Base-by-base conservation (phyloP, 208 protist species). In the Crithidia fasciculata region DNA sequence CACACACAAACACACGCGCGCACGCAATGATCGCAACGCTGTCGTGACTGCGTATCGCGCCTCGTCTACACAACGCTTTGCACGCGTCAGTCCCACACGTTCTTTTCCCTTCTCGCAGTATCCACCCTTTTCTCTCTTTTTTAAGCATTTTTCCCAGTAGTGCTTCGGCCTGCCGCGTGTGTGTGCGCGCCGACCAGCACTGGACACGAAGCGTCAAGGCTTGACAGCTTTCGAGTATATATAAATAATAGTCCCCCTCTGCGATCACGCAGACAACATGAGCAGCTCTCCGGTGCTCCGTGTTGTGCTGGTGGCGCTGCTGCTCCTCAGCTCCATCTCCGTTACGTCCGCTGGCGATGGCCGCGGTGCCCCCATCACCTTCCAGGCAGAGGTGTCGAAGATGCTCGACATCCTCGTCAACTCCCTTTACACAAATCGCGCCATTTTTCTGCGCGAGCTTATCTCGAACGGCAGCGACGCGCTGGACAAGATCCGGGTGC, bases 381-480 rank as follows among this genome's bases (percentile, higher is more conserved):
- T 99, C 82, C 88, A 99, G 81, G 96, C 98, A 5, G 97, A 99
- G 81, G 97, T 99, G 9, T 96, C 89, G 44, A 96, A 98, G 84
- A 93, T 99, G 84, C 93, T 99, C 59, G 94, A 99, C 72, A 99
- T 99, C 62, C 94, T 99, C 47, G 99, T 99, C 69, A 98, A 99
- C 85, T 99, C 97, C 19, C 93, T 99, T 45, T 99, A 99, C 95
- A 98, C 98, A 9, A 99, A 99, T 85, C 98, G 97, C 57, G 98
- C 99, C 55, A 98, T 99, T 74, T 99, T 99, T 81, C 83, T 99
- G 10, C 97, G 99, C 60, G 99, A 99, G 93, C 84, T 99, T 53
- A 99, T 99, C 75, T 99, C 98, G 19, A 99, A 99, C 89, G 99
- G 97, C 10, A 99, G 96, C 58, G 99, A 99, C 77, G 99, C 99